Evolutionary conservation across 371 early-diverging fungal species (phyloP), one percentile per base, ranked within the genome.

Genomic region (Actinomucor elegans): DNA sequence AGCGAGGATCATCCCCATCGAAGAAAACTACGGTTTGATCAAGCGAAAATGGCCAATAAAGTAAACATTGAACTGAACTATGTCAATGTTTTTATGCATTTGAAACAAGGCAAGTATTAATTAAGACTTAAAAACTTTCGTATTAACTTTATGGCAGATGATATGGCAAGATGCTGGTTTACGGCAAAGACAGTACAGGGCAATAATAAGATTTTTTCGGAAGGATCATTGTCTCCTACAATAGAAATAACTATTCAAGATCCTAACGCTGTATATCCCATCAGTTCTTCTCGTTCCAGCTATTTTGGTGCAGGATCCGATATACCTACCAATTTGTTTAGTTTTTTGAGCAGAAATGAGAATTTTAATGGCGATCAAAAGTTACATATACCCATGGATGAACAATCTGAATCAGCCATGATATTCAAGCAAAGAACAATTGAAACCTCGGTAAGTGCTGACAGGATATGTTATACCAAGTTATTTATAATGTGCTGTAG

Each of bases 371-470:
- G 66, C 2, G 84, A 82, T 15, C 80, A 84, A 29, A 74, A 81
- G 14, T 63, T 77, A 2, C 74, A 77, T 46, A 44, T 70, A 20
- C 77, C 76, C 3, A 70, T 72, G 52, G 81, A 71, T 20, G 82
- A 81, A 41, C 80, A 86, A 50, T 77, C 82, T 12, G 83, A 84
- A 33, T 83, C 83, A 3, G 66, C 86, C n/a, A 46, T 81, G 47
- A 73, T 66, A 48, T 87, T 89, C 40, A 83, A 85, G 51, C 85
- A 87, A 44, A 55, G 75, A 26, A 82, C 84, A 0, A 71, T 85
- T 9, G 82, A 84, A 43, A 83, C 80, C 12, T 84, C 88, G 24
- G 88, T 85, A 81, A 64, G 69, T 33, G 14, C 1, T 2, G 9
- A 14, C 17, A 15, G 5, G 11, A 6, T 11, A 1, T 23, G 17